Evolutionary conservation across 1,139 yeast species (phyloP).

Genomic region (Arxiozyma slooffiae): DNA sequence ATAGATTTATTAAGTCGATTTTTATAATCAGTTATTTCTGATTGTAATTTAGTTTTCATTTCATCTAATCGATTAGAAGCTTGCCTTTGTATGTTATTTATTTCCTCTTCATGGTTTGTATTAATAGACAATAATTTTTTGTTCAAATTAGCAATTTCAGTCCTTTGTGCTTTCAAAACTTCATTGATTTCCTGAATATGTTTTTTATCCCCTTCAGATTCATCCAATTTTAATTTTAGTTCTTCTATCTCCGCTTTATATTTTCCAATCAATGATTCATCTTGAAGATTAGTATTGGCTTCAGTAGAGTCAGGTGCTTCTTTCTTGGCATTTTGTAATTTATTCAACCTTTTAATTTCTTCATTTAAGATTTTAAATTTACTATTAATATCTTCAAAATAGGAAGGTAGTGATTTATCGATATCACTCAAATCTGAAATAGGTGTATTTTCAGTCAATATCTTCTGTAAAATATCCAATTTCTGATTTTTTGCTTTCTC

Average conservation of each 20-base stretch:
- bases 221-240: background rate
- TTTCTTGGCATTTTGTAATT: background rate
- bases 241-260: constrained; percentile 3
- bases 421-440: constrained; percentile 59
- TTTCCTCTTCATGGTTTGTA: constrained; percentile 4
- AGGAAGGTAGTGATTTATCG: constrained; percentile 59
- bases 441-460: constrained; percentile 74
- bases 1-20: background rate
- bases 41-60: background rate
- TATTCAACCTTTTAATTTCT: constrained; percentile 33
- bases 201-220: background rate
- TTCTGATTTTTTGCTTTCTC: constrained; percentile 64
- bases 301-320: background rate
- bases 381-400: constrained; percentile 51
- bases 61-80: constrained; percentile 1
- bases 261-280: constrained; percentile 1
- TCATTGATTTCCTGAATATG: constrained; percentile 3
- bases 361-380: constrained; percentile 46
- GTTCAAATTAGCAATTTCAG: constrained; percentile 4
- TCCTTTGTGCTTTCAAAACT: constrained; percentile 3
- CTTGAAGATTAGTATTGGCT: background rate
- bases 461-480: constrained; percentile 56
- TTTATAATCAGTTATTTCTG: constrained; percentile 4
- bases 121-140: background rate
- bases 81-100: background rate